Base-by-base conservation (phyloP, 495 filamentous ascomycete genomes). In the Bacidia rubella region DNA sequence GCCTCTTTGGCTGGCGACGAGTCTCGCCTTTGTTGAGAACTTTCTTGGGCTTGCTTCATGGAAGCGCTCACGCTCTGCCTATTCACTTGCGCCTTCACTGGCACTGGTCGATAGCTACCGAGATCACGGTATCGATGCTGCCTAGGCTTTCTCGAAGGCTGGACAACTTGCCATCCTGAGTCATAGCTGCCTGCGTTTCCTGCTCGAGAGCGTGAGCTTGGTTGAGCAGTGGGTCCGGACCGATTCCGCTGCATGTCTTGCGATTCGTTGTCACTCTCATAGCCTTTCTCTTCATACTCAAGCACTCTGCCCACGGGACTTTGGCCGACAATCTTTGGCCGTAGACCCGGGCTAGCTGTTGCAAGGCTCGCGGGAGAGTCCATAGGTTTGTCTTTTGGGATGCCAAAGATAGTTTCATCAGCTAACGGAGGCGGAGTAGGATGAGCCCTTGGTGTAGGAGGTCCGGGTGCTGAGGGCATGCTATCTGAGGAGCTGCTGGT, bases 401-500 rank as follows among this genome's bases (percentile, higher is more conserved):
- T 51, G 10, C 54, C 57, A 41, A 49, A 61, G 17, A 48, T 20
- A n/a, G 53, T 57, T 11, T 59, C 52, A 23, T 54, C 46, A 1
- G 46, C 53, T 11, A 60, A 21, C 3, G 57, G 60, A 11, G 58
- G 52, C 11, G 55, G 57, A 19, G 61, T 58, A 10, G 63, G 54
- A 15, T 51, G 54, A 44, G 56, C 51, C 21, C 52, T 42, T 20
- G 59, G 59, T 3, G 57, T 62, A 9, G 42, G 17, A 20, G 53
- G 74, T 10, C 67, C 68, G 0, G 67, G 69, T 7, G 65, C 61
- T 17, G 47, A 50, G 11, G 47, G 47, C 10, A 38, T 23, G 3
- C 66, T 69, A 5, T 78, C 74, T 0, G 82, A 84, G 7, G 75
- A 74, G 62, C 80, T 84, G 52, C 79, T 86, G 1, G 80, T 77